Conservation (phyloP, 495 filamentous ascomycete species). For the Xylaria castorea region DNA sequence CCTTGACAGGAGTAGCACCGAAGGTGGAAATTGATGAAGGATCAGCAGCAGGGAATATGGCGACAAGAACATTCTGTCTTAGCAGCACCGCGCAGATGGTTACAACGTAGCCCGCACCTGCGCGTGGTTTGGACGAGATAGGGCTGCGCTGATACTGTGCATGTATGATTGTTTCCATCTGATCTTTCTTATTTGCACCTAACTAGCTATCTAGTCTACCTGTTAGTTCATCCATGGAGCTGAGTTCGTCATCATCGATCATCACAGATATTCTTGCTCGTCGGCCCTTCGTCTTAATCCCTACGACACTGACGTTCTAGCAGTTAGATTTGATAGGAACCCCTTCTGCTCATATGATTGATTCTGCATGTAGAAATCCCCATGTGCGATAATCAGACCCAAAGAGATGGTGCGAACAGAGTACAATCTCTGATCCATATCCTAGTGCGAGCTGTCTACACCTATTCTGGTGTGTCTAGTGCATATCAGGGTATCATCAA, state of each 20-base stretch:
- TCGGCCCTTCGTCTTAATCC: not conserved
- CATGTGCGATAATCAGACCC: not conserved
- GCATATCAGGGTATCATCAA: conserved; percentile 5
- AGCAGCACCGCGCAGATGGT: conserved; percentile 21
- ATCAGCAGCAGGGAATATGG: conserved; percentile 27
- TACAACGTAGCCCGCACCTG: conserved; percentile 2
- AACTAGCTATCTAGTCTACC: conserved; percentile 5
- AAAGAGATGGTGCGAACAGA: not conserved
- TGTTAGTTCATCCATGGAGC: conserved; percentile 18
- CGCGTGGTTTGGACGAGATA: not conserved
- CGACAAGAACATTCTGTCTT: not conserved
- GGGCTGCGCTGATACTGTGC: conserved; percentile 5
- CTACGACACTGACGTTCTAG: not conserved
- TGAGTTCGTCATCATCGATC: conserved; percentile 23
- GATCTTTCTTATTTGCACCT: not conserved
- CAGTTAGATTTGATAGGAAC: not conserved
- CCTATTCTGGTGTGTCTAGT: not conserved
- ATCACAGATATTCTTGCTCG: not conserved
- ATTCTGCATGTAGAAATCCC: not conserved
- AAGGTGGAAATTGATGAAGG: conserved; percentile 28
- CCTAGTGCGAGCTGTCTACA: not conserved
- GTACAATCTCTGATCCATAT: not conserved
- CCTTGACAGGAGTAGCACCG: conserved; percentile 13
- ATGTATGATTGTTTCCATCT: not conserved
- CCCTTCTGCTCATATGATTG: not conserved